Evolutionary conservation across 2,329 filamentous ascomycete genomes (phyloP), one percentile per base, ranked within the genome.

Genomic region (Malbranchea cinnamomea): DNA sequence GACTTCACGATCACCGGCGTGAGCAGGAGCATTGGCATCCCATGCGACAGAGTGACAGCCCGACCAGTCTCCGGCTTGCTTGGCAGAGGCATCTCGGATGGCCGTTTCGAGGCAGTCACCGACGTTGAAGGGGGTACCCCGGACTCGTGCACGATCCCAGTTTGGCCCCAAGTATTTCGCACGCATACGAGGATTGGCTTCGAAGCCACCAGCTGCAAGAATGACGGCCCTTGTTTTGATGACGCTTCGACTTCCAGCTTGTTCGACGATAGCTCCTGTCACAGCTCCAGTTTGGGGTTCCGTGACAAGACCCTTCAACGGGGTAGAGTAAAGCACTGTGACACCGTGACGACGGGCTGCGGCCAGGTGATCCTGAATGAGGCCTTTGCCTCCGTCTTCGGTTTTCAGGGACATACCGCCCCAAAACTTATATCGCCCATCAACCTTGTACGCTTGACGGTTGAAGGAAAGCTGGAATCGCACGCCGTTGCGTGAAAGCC

Each of bases 21-120:
- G 45, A 0, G 61, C 46, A 0, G 65, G 59, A 0, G 73, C 65
- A 41, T 75, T 65, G 1, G 69, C 70, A 42, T 79, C 74, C 74
- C 74, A 78, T 4, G 65, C 65, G 0, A 68, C 67, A 1, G 68
- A 66, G 43, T 78, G 74, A 40, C 74, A 78, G 0, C 74, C 73
- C 0, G 67, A 68, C 60, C 68, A 76, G 41, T 77, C 62, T 0
- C 74, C 74, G 0, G 55, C 59, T 10, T 57, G 50, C 35, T 62
- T 60, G 0, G 73, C 72, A 2, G 50, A 52, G 3, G 68, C 48
- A 20, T 66, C 59, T 4, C 53, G 50, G 3, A 68, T 58, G 0
- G 70, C 69, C 11, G 68, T 60, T 11, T 62, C 50, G 0, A 77
- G 57, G 9, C 60, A 54, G 23, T 72, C 68, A 3, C 74, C 74